Evolutionary conservation across 2,329 filamentous ascomycete species (phyloP), one percentile per base, ranked within the genome.

Genomic region (Fusarium agapanthi): DNA sequence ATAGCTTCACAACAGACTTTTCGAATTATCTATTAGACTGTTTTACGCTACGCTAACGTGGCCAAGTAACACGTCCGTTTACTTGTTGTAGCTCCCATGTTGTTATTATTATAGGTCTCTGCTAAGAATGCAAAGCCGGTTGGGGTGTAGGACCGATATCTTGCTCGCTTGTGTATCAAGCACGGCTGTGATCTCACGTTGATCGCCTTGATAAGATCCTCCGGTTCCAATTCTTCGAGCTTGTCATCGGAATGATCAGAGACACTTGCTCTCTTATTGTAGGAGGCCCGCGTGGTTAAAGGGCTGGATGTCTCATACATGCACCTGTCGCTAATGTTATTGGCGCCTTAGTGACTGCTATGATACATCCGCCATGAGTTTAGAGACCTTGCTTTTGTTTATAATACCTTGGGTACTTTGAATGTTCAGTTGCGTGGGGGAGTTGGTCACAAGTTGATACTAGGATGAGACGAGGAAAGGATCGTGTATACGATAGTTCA

Each of bases 301-400:
- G 35, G 64, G 30, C 47, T 50, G 45, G 24, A 44, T 69, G 69
- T 70, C 60, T 59, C 47, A 70, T 43, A 16, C 34, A 26, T n/a
- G 22, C 30, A 54, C 38, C 34, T 18, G 30, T 44, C n/a, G 15
- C 53, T 70, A 47, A 55, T 65, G 26, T 34, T 48, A 54, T 26
- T 35, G 37, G 14, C n/a, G 16, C 26, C 20, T 35, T 16, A 11
- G 28, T 50, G n/a, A 8, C 28, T 61, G 8, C 34, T 26, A 44
- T 35, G 44, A 18, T 26, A 30, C 30, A 34, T 30, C 30, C n/a
- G 20, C 32, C 26, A n/a, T 28, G 13, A 22, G 26, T 20, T 26
- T n/a, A 47, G 5, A 12, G n/a, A 11, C 16, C 28, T 30, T 53
- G 26, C 18, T 60, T 44, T 47, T 41, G 24, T 15, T 24, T 9